Conservation (phyloP, 345 rosid species). For the Eucalyptus pauciflora region DNA sequence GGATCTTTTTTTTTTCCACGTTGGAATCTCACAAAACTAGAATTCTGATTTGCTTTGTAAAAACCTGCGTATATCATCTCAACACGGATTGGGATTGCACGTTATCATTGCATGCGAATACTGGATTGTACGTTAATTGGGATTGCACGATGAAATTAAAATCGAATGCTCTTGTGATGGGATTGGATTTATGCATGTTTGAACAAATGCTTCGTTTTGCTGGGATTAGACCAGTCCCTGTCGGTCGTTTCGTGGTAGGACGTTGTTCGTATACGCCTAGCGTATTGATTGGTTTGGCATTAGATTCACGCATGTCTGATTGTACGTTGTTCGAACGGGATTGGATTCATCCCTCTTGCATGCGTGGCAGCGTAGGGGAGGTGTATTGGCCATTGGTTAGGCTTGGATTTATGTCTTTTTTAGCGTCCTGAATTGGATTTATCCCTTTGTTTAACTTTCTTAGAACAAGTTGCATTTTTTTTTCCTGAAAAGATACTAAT, state of each 20-base stretch:
- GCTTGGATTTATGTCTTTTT: background rate
- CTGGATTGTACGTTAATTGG: background rate
- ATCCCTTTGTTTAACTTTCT: background rate
- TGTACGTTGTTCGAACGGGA: background rate
- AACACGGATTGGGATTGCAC: background rate
- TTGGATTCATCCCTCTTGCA: background rate
- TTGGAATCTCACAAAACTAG: background rate
- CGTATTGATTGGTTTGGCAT: background rate
- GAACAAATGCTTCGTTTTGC: background rate
- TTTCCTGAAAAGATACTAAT: background rate
- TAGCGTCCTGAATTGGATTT: background rate
- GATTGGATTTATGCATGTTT: background rate
- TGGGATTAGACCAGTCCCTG: background rate
- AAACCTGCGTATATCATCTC: background rate
- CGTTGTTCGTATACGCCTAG: background rate
- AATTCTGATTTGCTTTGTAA: background rate
- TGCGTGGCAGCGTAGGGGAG: background rate
- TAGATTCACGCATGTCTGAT: background rate
- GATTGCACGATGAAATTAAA: background rate
- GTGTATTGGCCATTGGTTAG: background rate
- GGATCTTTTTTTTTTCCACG: background rate
- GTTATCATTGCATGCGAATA: background rate
- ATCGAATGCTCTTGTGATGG: background rate
- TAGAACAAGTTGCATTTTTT: background rate
- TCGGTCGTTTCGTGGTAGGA: background rate